Evolutionary conservation across 73 alveolate species (phyloP).

Genomic region (Symbiodinium pilosum): DNA sequence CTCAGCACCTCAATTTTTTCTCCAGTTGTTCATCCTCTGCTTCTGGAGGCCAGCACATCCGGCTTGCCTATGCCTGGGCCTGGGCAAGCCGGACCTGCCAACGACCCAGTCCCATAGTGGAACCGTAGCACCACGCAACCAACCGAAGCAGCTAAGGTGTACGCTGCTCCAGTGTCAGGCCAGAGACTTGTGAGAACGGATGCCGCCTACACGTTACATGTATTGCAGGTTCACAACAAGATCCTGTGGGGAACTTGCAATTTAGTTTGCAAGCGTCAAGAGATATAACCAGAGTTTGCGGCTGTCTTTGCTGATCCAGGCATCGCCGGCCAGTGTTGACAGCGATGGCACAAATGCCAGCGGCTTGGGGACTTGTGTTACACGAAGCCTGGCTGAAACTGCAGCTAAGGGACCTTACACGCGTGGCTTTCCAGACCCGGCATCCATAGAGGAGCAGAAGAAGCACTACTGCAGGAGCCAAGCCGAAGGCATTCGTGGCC

Average conservation of each 20-base stretch:
- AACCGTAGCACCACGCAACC: too few species aligned
- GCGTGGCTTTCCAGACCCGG: constrained; percentile 64
- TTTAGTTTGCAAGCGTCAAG: neutral
- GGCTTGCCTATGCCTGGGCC: neutral
- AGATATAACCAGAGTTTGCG: neutral
- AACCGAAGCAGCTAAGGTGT: neutral
- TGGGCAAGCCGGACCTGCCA: neutral
- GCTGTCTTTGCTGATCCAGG: too few species aligned
- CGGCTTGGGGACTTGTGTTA: neutral
- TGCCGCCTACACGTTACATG: too few species aligned
- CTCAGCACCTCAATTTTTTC: too few species aligned
- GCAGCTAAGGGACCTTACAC: constrained; percentile 62
- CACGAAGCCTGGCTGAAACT: neutral
- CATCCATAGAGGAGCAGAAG: constrained; percentile 71
- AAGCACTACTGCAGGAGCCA: constrained; percentile 46
- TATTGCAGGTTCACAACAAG: too few species aligned
- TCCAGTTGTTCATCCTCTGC: too few species aligned
- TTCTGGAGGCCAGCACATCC: too few species aligned
- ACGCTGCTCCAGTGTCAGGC: neutral
- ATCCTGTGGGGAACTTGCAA: neutral
- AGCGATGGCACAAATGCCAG: neutral
- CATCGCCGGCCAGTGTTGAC: neutral
- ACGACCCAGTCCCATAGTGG: neutral
- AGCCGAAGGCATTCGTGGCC: neutral
- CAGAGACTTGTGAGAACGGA: too few species aligned